A percentile compares a stretch with the other conserved stretches of the same genome.
Conservation (phyloP, 768 basidiomycete species). For the Tremella mesenterica region DNA sequence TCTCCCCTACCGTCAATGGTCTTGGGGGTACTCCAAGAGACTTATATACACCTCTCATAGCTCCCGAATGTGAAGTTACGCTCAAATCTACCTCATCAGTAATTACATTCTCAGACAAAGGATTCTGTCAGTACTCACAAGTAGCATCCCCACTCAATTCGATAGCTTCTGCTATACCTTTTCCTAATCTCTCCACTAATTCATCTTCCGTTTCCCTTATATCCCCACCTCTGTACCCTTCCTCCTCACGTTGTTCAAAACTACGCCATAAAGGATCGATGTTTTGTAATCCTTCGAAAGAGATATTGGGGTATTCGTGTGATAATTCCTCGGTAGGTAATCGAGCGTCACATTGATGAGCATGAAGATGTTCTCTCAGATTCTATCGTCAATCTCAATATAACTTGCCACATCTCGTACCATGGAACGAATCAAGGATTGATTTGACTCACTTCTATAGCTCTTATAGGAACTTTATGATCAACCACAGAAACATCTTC, state of each 20-base stretch:
- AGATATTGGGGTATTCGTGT: conserved; percentile 15
- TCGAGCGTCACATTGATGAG: conserved; percentile 17
- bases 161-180: conserved; percentile 13
- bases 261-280: conserved; percentile 13
- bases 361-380: conserved; percentile 26
- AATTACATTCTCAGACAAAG: not conserved
- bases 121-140: conserved; percentile 8
- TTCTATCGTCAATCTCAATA: conserved; percentile 5
- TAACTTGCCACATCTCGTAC: not conserved
- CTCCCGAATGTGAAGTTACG: conserved; percentile 22
- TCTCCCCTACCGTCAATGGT: conserved; percentile 17
- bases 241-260: conserved; percentile 2
- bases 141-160: conserved; percentile 9
- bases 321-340: conserved; percentile 2
- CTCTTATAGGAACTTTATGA: conserved; percentile 15
- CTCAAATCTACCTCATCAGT: conserved; percentile 17
- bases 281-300: conserved; percentile 11
- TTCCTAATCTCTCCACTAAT: conserved; percentile 12
- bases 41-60: conserved; percentile 16
- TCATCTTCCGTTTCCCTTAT: conserved; percentile 24
- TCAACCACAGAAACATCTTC: conserved; percentile 6
- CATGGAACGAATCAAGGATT: not conserved
- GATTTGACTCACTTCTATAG: conserved; percentile 20
- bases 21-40: conserved; percentile 11
- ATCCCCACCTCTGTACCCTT: not conserved